A percentile compares a stretch with the other conserved stretches of the same genome.
Evolutionary conservation across 2,329 filamentous ascomycete genomes (phyloP).

Genomic region (Aspergillus sp.): DNA sequence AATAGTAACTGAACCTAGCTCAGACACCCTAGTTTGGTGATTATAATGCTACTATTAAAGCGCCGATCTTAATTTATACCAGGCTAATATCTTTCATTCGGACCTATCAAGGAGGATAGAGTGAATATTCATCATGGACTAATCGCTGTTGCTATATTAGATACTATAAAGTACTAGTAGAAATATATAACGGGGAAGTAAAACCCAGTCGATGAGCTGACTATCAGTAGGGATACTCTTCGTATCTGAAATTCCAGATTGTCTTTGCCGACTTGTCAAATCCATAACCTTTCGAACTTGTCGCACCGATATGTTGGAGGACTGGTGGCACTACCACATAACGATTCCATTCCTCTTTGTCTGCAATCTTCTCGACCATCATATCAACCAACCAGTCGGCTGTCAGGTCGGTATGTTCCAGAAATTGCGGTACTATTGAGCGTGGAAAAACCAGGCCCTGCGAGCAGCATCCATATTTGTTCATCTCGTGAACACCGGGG

Average conservation of each 20-base stretch:
- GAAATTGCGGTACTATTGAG: slow-evolving; percentile 17
- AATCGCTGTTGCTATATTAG: no score
- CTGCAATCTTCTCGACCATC: slow-evolving; percentile 20
- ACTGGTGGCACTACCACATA: slow-evolving; percentile 17
- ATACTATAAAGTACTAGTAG: no score
- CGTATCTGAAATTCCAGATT: slow-evolving; percentile 20
- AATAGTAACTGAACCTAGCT: no score
- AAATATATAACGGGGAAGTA: no score
- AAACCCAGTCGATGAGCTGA: no score
- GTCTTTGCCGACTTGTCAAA: slow-evolving; percentile 17
- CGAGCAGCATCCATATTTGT: slow-evolving; percentile 45
- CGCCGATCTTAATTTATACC: no score
- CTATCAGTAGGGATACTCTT: not conserved
- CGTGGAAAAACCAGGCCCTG: slow-evolving; percentile 47
- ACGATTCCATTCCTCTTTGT: slow-evolving; percentile 11
- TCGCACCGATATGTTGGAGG: slow-evolving; percentile 19
- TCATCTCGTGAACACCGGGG: slow-evolving; percentile 42
- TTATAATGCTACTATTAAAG: no score
- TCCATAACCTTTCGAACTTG: slow-evolving; percentile 19
- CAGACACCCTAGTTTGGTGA: no score
- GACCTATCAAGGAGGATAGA: no score
- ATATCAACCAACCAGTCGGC: slow-evolving; percentile 19
- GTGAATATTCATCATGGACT: no score
- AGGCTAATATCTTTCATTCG: no score
- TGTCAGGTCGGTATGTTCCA: slow-evolving; percentile 13